phyloP scores from a whole-genome alignment of 306 rosid species.

The Medicago arabica region DNA sequence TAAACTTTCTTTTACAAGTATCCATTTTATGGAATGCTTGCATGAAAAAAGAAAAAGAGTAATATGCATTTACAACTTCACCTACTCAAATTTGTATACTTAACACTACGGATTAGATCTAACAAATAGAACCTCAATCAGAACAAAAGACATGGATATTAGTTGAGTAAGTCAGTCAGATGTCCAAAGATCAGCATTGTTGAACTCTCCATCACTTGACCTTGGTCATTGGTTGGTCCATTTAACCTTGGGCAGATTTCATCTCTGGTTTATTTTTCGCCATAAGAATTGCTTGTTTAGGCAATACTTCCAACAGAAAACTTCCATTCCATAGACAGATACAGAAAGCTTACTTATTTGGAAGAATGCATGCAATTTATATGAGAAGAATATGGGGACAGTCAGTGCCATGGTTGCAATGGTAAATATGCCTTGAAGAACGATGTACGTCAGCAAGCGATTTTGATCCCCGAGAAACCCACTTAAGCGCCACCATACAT shows the following conservation, averaged over 20 bases:
- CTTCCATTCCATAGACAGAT: constrained; percentile 80
- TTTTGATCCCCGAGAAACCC: constrained; percentile 92
- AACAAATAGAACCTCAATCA: constrained; percentile 9
- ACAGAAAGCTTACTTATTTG: constrained; percentile 85
- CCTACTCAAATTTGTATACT: not conserved
- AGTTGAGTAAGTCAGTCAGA: constrained; percentile 18
- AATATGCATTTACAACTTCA: not conserved
- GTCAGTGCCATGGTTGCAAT: constrained; percentile 81
- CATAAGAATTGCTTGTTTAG: constrained; percentile 81
- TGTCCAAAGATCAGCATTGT: constrained; percentile 3
- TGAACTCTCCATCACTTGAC: not conserved
- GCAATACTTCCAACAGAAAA: constrained; percentile 88
- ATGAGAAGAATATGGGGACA: constrained; percentile 85
- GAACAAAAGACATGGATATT: constrained; percentile 8
- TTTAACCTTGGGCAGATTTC: constrained; percentile 26
- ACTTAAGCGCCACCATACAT: constrained; percentile 80
- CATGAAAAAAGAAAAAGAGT: not conserved
- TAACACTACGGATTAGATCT: not conserved
- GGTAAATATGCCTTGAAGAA: constrained; percentile 75
- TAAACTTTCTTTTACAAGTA: not conserved
- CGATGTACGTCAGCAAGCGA: constrained; percentile 72
- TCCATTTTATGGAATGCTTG: constrained; percentile 12
- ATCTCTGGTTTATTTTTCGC: constrained; percentile 68
- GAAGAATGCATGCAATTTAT: constrained; percentile 65
- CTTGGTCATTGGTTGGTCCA: not conserved